Conservation (phyloP, 2,329 filamentous ascomycete species). For the Beauveria varroae region DNA sequence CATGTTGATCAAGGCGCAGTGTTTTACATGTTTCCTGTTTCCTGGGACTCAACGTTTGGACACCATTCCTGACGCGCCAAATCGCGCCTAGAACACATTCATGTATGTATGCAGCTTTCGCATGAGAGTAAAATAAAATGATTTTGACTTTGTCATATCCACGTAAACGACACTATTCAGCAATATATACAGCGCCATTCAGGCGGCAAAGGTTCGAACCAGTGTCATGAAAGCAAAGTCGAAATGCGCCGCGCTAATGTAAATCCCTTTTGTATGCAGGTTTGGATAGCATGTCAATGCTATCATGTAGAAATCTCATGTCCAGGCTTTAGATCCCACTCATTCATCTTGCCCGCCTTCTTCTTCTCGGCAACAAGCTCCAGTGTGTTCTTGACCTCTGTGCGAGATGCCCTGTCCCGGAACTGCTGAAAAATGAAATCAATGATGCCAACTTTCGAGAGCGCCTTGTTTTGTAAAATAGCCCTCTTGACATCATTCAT, state of each 20-base stretch:
- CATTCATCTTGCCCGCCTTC: constrained; percentile 28
- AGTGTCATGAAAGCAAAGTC: neutral
- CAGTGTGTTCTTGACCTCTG: constrained; percentile 35
- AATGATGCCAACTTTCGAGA: constrained; percentile 34
- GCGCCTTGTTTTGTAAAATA: constrained; percentile 31
- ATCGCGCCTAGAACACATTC: no score
- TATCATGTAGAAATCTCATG: constrained; percentile 26
- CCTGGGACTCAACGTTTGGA: no score
- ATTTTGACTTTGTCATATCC: neutral
- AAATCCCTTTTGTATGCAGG: constrained; percentile 3
- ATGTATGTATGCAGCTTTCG: neutral
- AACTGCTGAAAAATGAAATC: constrained; percentile 34
- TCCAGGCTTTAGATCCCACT: constrained; percentile 33
- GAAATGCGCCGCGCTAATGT: constrained; percentile 10
- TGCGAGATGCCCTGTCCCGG: constrained; percentile 27
- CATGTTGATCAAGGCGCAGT: no score
- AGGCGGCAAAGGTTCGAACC: neutral
- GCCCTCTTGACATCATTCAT: constrained; percentile 34
- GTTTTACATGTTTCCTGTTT: no score
- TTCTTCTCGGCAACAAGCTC: constrained; percentile 34
- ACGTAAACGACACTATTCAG: constrained; percentile 3
- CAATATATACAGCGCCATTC: constrained; percentile 5
- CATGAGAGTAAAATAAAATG: neutral
- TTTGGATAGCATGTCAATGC: neutral
- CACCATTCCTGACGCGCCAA: no score